Evolutionary conservation across 345 rosid species (phyloP), one percentile per base, ranked within the genome.

Genomic region (Salix arbutifolia): DNA sequence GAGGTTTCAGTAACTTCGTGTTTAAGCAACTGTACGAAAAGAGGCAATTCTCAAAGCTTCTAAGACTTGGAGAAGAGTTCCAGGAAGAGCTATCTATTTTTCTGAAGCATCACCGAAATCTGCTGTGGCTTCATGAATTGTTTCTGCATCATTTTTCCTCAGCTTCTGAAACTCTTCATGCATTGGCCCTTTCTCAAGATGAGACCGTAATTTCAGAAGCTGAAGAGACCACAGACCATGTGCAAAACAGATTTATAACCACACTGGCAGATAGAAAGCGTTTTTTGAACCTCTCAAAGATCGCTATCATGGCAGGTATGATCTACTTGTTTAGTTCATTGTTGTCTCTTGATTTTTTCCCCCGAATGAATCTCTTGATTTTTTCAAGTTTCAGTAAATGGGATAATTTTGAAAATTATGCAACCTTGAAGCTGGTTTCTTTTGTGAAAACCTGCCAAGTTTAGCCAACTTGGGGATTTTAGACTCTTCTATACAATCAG

Each of bases 11-110:
- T 80, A 90, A 90, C 83, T 96, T 86, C 80, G 99, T 93, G 73
- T 93, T 93, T 81, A 81, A 91, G 73, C 94, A 92, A 81, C 79
- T 96, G 53, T 86, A 87, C 66, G 78, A 79, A 74, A 91, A 79
- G 83, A 89, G 83, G 81, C 94, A 92, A 70, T 89, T 87, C 66
- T 88, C 99, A 30, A 88, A 87, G 90, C 90, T 96, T 82, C 82
- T 93, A 75, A 85, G 97, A 87, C 95, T 93, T 44, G 99, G 99
- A 44, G 99, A 96, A 83, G 99, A 96, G 73, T 96, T 96, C 77
- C 96, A 85, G 65, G 94, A 92, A 61, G 96, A 91, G 80, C 80
- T 96, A 60, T 79, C 87, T 40, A 80, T 90, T 76, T 96, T 91
- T 81, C 85, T 96, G 38, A 91, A 86, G 85, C 86, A 88, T 67